Evolutionary conservation across 2,329 filamentous ascomycete species (phyloP), one percentile per base, ranked within the genome.

Genomic region (Colletotrichum sp.): DNA sequence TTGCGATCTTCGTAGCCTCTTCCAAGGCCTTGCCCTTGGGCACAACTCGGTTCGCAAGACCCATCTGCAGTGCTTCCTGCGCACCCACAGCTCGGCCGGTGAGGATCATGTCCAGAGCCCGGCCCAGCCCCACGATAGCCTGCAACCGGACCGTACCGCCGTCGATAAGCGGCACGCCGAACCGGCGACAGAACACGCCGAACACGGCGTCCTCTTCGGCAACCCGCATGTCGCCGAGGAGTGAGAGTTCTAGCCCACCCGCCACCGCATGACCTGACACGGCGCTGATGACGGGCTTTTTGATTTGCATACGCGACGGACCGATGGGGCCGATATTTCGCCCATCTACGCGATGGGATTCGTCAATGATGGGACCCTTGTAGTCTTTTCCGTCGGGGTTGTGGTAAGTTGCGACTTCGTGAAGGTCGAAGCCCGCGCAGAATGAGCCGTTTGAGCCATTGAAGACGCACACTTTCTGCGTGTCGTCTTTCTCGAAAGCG

Each of bases 61-160:
- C 90, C 83, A 91, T 89, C 1, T 79, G 66, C 32, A 90, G 78
- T 1, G 90, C 90, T 78, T 92, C 89, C 21, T 85, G 78, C 0
- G 90, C 89, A 0, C 76, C 78, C 0, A 92, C 88, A 0, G 85
- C 79, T 1, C 89, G 82, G 1, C 90, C 90, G 0, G 90, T 92
- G 7, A 92, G 82, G 18, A 91, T 90, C 87, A 92, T 89, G 80
- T 92, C 90, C 71, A 91, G 76, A 0, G 90, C 90, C 4, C 89
- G 80, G 0, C 89, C 89, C 1, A 91, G 82, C 0, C 90, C 90
- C 26, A 92, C 81, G 60, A 90, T 84, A 2, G 84, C 85, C 72
- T 88, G 88, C 8, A 91, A 80, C 2, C 90, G 86, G 1, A 91
- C 89, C 0, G 89, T 91, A 2, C 90, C 90, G 8, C 81, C 83